Evolutionary conservation across 495 filamentous ascomycete genomes (phyloP).

Genomic region (Penicillium lagena): DNA sequence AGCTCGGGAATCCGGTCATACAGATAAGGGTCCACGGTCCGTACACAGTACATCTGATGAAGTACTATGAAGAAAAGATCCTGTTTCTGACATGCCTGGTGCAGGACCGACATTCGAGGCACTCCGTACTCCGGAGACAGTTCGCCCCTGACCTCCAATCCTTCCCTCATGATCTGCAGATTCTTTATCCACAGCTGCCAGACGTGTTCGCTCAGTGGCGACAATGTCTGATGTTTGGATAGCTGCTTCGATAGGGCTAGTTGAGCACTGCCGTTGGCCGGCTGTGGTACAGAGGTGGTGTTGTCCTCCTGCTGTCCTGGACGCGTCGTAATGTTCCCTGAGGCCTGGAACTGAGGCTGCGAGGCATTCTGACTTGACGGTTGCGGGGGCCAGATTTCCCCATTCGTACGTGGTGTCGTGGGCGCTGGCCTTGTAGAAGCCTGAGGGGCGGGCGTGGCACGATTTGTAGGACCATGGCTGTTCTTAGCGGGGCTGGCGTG

Average conservation of each 20-base stretch:
- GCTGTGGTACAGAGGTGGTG: too few relatives aligned
- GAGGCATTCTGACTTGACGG: too few relatives aligned
- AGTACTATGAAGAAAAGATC: slow-evolving; percentile 61
- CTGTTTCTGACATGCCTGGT: slow-evolving; percentile 44
- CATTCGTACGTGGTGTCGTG: too few relatives aligned
- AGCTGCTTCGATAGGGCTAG: too few relatives aligned
- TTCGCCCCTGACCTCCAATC: neutral
- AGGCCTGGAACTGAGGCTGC: too few relatives aligned
- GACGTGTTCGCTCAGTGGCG: too few relatives aligned
- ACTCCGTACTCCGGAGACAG: neutral
- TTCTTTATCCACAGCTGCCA: slow-evolving; percentile 8
- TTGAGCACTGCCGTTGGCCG: too few relatives aligned
- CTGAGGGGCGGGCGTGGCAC: neutral
- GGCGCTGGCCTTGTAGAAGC: too few relatives aligned
- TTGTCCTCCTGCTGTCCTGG: too few relatives aligned
- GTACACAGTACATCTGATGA: slow-evolving; percentile 59
- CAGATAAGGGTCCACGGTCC: neutral
- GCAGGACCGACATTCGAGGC: slow-evolving; percentile 50
- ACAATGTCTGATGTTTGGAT: too few relatives aligned
- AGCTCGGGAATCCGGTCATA: slow-evolving; percentile 2
- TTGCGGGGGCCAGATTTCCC: too few relatives aligned
- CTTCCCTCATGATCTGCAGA: slow-evolving; percentile 9
- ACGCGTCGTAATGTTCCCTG: too few relatives aligned
- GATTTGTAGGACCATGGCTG: neutral
- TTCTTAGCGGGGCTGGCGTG: slow-evolving; percentile 7